Base-by-base conservation (phyloP, 2,329 filamentous ascomycete genomes). In the Fusarium camptoceras region DNA sequence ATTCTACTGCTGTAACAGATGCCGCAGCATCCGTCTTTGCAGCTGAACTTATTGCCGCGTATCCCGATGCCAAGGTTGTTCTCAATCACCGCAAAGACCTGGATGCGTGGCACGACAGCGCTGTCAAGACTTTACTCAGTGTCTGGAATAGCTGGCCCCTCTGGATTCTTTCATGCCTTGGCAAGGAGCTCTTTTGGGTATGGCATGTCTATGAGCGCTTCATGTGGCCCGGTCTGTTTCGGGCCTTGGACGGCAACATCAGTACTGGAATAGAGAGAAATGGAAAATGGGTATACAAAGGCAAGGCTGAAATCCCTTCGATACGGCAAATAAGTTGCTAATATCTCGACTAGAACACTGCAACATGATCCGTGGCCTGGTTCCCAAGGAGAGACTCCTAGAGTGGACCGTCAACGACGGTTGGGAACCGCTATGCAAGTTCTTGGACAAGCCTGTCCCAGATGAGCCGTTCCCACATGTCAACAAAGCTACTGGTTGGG, bases 21-120 rank as follows among this genome's bases (percentile, higher is more conserved):
- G 60, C 59, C 22, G 68, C 60, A 6, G 57, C 51, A 12, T 69
- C 64, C 22, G 57, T 60, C 12, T 66, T 71, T 47, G 68, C 55
- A 1, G 57, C 55, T 4, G 68, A 72, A 55, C 53, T 72, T 22
- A 44, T 69, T 5, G 51, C 57, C 7, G 68, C 68, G 1, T 72
- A 71, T 16, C 68, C 69, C 6, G 55, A 71, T 30, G 47, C 68
- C 24, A 71, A 71, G 41, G 61, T 71, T 2, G 49, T 72, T 0
- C 65, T 72, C 3, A 58, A 66, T 11, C 31, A 69, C 44, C 69
- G 65, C 16, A 54, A 25, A 54, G 68, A 72, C 10, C 12, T 66
- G 5, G 53, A 71, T 8, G 55, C 69, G 4, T 69, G 64, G 65
- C 67, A 59, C 16, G 67, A 46, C 8, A 71, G 68, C 28, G 67